Base-by-base conservation (phyloP, 495 filamentous ascomycete genomes). In the Polyplosphaeria fusca region DNA sequence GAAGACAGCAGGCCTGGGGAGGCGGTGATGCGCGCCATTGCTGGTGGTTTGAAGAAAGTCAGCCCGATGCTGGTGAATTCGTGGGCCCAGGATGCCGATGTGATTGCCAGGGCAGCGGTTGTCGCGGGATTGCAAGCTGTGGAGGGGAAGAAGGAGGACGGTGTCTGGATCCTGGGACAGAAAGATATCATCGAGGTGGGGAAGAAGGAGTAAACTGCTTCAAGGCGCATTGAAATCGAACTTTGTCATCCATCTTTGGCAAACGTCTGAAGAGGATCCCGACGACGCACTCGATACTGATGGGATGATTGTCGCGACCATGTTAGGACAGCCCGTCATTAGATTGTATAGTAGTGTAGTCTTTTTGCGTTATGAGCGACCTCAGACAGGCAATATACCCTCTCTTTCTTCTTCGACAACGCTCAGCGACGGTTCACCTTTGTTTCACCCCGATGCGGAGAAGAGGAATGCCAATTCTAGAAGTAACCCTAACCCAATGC, bases 91-190 rank as follows among this genome's bases (percentile, higher is more conserved):
- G 88, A 94, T 47, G 81, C 79, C 11, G 81, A 84, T 50, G 81
- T 86, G 16, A 86, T 95, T 69, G 89, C 74, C 3, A 79, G 79
- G 56, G 89, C 89, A 20, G 86, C 86, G 9, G 84, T 93, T 22
- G 71, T 66, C 16, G 85, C 81, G 4, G 76, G 67, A 26, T 35
- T 72, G 69, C 58, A 76, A 27, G 68, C 66, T 63, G 35, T 67
- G 25, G 64, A 70, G 48, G 70, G 69, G 61, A 58, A 64, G 63
- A 56, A 26, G 61, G 67, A 66, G 60, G 50, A 50, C 52, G 67
- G 64, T 26, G 58, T 71, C 25, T 65, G 61, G 60, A 40, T 68
- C 23, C 5, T 74, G 16, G 55, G 39, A 4, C 54, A 63, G 61
- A 43, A 22, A 30, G 71, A 73, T 26, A 70, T 73, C 52, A 45